A percentile compares a stretch with the other conserved stretches of the same genome.
These are phyloP conservation scores for Umbilicus rupestris DNA, from an alignment of 164 flowering plant species.

Conservation along the genomic window DNA sequence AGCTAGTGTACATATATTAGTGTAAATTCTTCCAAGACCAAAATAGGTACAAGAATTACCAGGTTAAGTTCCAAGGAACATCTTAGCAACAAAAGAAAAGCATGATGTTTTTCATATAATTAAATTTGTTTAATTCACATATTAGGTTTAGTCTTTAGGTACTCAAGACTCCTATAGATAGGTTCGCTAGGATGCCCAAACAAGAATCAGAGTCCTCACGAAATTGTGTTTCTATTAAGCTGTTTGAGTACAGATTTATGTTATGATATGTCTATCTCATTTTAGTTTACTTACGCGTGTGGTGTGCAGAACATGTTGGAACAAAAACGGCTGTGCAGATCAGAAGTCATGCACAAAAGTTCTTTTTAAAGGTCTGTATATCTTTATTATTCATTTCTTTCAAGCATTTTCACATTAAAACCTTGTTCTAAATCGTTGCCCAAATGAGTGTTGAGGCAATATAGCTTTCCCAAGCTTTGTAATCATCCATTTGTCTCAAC, in stretches of 20 bases:
- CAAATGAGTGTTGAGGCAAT: too few species aligned
- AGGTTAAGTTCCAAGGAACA: neutral
- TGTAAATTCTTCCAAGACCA: neutral
- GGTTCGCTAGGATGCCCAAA: neutral
- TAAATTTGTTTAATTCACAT: too few species aligned
- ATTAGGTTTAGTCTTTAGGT: too few species aligned
- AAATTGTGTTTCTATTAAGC: neutral
- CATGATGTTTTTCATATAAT: too few species aligned
- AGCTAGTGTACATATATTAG: too few species aligned
- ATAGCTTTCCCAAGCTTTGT: too few species aligned
- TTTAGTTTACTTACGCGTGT: slow-evolving; percentile 17
- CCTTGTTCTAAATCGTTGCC: too few species aligned
- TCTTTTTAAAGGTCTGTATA: slow-evolving; percentile 83
- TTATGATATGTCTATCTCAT: slow-evolving; percentile 18
- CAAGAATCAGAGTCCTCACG: neutral
- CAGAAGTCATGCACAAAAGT: slow-evolving; percentile 98
- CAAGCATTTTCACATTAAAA: too few species aligned
- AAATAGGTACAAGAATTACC: neutral
- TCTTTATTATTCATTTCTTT: slow-evolving; percentile 15
- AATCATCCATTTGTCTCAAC: too few species aligned
- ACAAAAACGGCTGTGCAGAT: slow-evolving; percentile 98
- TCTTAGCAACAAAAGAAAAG: too few species aligned
- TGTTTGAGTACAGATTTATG: slow-evolving; percentile 12
- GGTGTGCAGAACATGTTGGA: slow-evolving; percentile 81
- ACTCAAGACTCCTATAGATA: neutral